Evolutionary conservation across 2,329 filamentous ascomycete species (phyloP).

Genomic region (Alternaria sp.): DNA sequence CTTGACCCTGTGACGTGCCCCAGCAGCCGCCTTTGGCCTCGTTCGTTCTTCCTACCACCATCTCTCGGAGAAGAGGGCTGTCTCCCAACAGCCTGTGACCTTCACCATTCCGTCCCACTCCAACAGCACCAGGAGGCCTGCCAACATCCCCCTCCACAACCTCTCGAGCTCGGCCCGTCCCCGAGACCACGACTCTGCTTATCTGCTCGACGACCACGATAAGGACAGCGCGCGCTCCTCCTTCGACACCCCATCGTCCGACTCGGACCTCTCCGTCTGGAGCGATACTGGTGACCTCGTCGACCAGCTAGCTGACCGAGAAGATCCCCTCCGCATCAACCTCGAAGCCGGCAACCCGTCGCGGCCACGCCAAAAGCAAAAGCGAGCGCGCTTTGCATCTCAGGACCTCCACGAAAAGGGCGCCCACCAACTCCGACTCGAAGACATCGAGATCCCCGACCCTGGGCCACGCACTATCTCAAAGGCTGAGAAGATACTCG

Average conservation of each 20-base stretch:
- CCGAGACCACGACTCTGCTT: constrained; percentile 48
- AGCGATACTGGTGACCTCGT: constrained; percentile 94
- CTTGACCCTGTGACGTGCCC: constrained; percentile 43
- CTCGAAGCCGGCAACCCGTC: constrained; percentile 67
- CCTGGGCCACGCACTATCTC: constrained; percentile 68
- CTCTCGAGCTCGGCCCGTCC: constrained; percentile 59
- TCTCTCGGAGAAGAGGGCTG: constrained; percentile 43
- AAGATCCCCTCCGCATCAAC: constrained; percentile 79
- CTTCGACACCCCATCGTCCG: constrained; percentile 60
- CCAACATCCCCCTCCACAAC: constrained; percentile 87
- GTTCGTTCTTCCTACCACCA: constrained; percentile 28
- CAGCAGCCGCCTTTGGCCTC: constrained; percentile 29
- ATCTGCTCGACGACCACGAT: constrained; percentile 55
- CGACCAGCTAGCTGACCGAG: constrained; percentile 83
- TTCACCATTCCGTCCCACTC: constrained; percentile 84
- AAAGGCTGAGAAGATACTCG: constrained; percentile 73
- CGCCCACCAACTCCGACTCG: constrained; percentile 59
- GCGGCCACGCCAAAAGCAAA: constrained; percentile 56
- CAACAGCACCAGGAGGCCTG: constrained; percentile 70
- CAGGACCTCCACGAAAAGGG: constrained; percentile 53
- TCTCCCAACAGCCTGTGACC: constrained; percentile 64
- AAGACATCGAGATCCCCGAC: constrained; percentile 82
- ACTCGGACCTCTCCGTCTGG: constrained; percentile 81
- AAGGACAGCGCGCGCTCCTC: constrained; percentile 61
- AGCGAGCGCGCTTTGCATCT: constrained; percentile 72